Evolutionary conservation across 108 stramenopile genomes (phyloP).

Genomic region (Fragilariopsis cylindrus): DNA sequence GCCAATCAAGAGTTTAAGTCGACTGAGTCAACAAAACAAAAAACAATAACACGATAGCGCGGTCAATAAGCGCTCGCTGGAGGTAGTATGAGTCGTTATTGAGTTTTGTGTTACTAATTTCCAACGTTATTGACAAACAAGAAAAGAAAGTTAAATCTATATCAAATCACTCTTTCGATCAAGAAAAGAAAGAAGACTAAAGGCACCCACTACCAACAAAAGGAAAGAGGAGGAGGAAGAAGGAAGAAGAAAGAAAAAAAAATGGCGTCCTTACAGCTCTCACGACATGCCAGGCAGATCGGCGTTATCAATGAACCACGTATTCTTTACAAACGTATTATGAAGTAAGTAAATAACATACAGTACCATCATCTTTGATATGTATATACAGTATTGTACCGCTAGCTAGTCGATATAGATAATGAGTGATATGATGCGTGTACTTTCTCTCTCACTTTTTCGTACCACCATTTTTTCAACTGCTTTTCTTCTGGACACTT

Average conservation of each 20-base stretch:
- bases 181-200: too few relatives aligned
- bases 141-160: too few relatives aligned
- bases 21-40: too few relatives aligned
- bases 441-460: neutral
- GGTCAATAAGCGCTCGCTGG: too few relatives aligned
- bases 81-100: too few relatives aligned
- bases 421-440: neutral
- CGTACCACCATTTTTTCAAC: neutral
- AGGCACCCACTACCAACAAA: too few relatives aligned
- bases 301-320: conserved; percentile 46
- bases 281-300: conserved; percentile 54
- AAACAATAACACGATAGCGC: too few relatives aligned
- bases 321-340: conserved; percentile 61
- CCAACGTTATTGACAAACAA: too few relatives aligned
- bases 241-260: neutral
- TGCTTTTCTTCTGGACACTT: neutral
- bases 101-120: too few relatives aligned
- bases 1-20: too few relatives aligned
- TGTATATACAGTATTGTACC: conserved; percentile 2
- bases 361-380: neutral
- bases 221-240: neutral
- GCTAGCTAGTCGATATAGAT: neutral
- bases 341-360: conserved; percentile 33
- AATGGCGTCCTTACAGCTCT: conserved; percentile 66
- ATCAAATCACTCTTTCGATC: too few relatives aligned